These are phyloP conservation scores for Starmerella vitae DNA, from an alignment of 805 yeast species.

Conservation along the genomic window DNA sequence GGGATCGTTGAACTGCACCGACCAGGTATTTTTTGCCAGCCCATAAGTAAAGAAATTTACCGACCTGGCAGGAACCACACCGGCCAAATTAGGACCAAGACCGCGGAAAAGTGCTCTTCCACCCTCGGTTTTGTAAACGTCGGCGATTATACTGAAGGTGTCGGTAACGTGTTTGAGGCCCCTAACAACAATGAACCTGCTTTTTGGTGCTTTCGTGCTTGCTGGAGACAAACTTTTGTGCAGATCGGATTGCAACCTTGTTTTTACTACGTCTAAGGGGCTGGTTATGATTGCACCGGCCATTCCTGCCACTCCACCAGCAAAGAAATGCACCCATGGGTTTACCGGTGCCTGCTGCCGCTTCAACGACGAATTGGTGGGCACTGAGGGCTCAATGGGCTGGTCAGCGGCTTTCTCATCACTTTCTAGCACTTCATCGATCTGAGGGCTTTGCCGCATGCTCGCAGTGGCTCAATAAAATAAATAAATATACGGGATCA, in stretches of 20 bases:
- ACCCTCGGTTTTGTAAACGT: constrained; percentile 67
- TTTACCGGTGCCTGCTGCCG: constrained; percentile 22
- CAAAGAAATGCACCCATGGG: constrained; percentile 39
- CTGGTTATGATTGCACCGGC: constrained; percentile 89
- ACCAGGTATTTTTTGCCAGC: constrained; percentile 68
- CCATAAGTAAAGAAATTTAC: constrained; percentile 95
- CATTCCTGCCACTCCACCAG: constrained; percentile 77
- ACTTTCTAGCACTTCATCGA: constrained; percentile 12
- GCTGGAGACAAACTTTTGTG: constrained; percentile 27
- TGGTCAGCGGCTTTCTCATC: constrained; percentile 16
- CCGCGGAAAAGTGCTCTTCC: constrained; percentile 81
- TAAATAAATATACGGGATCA: too few species aligned
- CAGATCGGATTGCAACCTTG: constrained; percentile 83
- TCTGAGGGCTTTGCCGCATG: background rate
- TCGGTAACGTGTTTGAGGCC: constrained; percentile 65
- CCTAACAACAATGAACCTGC: constrained; percentile 28
- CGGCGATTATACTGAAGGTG: constrained; percentile 57
- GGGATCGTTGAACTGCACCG: constrained; percentile 53
- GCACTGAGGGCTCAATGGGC: constrained; percentile 9
- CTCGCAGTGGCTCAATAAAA: too few species aligned
- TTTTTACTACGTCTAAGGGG: constrained; percentile 92
- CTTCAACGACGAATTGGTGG: background rate
- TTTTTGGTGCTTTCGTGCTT: background rate
- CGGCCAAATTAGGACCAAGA: constrained; percentile 89
- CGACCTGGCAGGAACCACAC: constrained; percentile 95